Conservation (phyloP, 352 stramenopile species). For the Pythium aristosporum region DNA sequence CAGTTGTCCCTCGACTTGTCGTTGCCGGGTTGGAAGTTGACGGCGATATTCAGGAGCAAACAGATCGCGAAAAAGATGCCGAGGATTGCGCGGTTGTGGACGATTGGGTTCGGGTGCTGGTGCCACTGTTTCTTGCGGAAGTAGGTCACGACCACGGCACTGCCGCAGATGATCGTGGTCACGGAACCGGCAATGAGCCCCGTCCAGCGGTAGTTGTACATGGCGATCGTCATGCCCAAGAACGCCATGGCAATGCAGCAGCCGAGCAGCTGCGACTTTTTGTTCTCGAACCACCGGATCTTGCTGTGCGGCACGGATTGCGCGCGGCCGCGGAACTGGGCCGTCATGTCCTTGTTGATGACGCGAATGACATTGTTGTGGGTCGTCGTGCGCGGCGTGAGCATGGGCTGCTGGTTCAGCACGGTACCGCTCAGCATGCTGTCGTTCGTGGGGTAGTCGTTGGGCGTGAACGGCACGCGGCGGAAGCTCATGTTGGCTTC, state of each 20-base stretch:
- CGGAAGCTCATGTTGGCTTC: slow-evolving; percentile 48
- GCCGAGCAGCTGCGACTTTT: slow-evolving; percentile 84
- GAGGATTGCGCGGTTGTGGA: slow-evolving; percentile 81
- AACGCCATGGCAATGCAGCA: slow-evolving; percentile 87
- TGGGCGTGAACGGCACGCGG: slow-evolving; percentile 28
- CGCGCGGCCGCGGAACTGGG: slow-evolving; percentile 78
- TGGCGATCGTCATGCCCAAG: slow-evolving; percentile 77
- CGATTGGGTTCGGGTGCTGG: slow-evolving; percentile 87
- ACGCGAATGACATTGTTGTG: slow-evolving; percentile 85
- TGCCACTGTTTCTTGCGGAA: slow-evolving; percentile 88
- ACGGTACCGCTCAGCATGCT: slow-evolving; percentile 41
- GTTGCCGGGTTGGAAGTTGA: slow-evolving; percentile 70
- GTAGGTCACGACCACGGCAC: slow-evolving; percentile 86
- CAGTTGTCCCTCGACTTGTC: slow-evolving; percentile 49
- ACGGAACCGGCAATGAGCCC: slow-evolving; percentile 84
- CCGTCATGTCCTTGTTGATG: slow-evolving; percentile 90
- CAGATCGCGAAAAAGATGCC: slow-evolving; percentile 86
- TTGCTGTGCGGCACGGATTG: slow-evolving; percentile 67
- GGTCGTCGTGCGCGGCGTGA: slow-evolving; percentile 51
- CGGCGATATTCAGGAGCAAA: slow-evolving; percentile 79
- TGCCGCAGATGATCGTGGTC: slow-evolving; percentile 86
- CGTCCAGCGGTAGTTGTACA: slow-evolving; percentile 89
- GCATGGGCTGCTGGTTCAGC: slow-evolving; percentile 55
- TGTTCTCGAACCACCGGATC: slow-evolving; percentile 89
- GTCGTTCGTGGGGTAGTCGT: slow-evolving; percentile 31